Conservation (phyloP, 805 yeast genomes). For the Wickerhamomyces queroliae region DNA sequence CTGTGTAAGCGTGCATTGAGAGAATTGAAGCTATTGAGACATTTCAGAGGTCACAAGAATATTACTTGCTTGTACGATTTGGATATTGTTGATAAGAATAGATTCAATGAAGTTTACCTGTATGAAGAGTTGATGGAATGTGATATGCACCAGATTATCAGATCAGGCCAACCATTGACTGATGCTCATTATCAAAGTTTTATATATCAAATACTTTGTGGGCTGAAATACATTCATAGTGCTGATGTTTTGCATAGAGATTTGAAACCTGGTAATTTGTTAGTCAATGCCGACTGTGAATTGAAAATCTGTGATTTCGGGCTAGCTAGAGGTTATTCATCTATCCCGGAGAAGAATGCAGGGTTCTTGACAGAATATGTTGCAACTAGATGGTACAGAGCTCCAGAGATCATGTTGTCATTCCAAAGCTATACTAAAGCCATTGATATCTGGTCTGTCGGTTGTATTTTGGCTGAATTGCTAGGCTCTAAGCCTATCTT, state of each 20-base stretch:
- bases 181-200: conserved; percentile 95
- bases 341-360: conserved; percentile 75
- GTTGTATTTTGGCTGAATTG: conserved; percentile 92
- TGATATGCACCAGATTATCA: conserved; percentile 95
- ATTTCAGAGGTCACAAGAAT: conserved; percentile 93
- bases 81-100: conserved; percentile 67
- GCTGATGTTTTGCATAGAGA: conserved; percentile 94
- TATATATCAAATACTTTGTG: conserved; percentile 87
- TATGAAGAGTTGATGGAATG: conserved; percentile 98
- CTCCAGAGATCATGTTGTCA: conserved; percentile 95
- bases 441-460: conserved; percentile 96
- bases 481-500: conserved; percentile 88
- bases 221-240: conserved; percentile 81
- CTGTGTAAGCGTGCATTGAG: conserved; percentile 88
- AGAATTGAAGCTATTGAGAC: conserved; percentile 83
- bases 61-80: conserved; percentile 93
- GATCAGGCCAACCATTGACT: conserved; percentile 88
- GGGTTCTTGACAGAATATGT: conserved; percentile 98
- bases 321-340: conserved; percentile 84
- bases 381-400: conserved; percentile 98
- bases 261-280: conserved; percentile 86
- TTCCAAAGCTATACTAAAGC: conserved; percentile 95
- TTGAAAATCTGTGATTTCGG: conserved; percentile 96
- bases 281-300: conserved; percentile 96
- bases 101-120: conserved; percentile 87